A percentile compares a stretch with the other conserved stretches of the same genome.
Evolutionary conservation across 2,329 filamentous ascomycete species (phyloP).

Genomic region (Chrysoporthe austroafricana): DNA sequence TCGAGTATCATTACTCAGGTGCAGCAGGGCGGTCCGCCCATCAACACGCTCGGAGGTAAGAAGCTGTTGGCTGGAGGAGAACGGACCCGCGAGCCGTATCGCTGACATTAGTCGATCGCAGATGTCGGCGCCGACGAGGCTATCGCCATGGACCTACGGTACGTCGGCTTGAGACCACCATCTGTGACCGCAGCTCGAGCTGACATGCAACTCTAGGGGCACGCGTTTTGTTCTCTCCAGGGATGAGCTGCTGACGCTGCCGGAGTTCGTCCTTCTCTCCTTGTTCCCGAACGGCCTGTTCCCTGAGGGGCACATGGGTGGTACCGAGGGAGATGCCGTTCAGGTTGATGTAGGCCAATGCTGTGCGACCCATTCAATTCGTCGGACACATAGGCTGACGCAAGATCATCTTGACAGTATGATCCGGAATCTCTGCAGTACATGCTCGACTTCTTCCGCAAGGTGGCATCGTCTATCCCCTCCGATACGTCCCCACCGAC

Average conservation of each 20-base stretch:
- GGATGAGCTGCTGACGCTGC: constrained; percentile 92
- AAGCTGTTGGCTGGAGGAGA: neutral
- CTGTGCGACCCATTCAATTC: neutral
- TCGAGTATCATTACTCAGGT: constrained; percentile 99
- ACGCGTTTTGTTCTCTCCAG: constrained; percentile 91
- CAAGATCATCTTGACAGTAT: constrained; percentile 65
- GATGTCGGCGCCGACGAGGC: constrained; percentile 90
- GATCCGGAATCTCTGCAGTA: constrained; percentile 95
- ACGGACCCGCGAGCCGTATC: neutral
- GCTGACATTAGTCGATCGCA: constrained; percentile 38
- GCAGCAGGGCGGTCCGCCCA: constrained; percentile 86
- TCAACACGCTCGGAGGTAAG: constrained; percentile 86
- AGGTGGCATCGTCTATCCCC: constrained; percentile 94
- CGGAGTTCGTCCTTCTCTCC: constrained; percentile 96
- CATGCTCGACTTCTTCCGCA: constrained; percentile 98
- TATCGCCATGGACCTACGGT: constrained; percentile 93
- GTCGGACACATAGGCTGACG: neutral
- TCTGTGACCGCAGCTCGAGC: neutral
- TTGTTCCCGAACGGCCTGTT: constrained; percentile 98
- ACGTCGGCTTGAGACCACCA: constrained; percentile 38
- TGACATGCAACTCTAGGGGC: constrained; percentile 60
- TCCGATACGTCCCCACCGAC: constrained; percentile 69
- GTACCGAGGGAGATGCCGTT: constrained; percentile 89
- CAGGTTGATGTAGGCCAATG: constrained; percentile 78
- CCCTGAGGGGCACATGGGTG: constrained; percentile 93